Evolutionary conservation across 495 filamentous ascomycete species (phyloP).

Genomic region (Durotheca rogersii): DNA sequence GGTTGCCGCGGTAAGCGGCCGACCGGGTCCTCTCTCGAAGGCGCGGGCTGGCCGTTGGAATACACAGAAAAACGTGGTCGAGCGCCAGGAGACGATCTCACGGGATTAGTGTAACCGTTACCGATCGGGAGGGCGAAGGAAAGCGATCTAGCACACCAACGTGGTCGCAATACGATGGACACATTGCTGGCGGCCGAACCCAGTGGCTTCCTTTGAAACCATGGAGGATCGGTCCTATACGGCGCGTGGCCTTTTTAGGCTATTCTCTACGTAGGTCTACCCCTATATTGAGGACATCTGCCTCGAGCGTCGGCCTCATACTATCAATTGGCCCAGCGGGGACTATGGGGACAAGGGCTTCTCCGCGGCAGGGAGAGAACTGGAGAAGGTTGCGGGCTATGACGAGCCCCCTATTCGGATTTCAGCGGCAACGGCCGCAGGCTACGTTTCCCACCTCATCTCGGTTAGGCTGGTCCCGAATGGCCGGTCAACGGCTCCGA

Average conservation of each 20-base stretch:
- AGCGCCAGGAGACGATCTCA: slow-evolving; percentile 7
- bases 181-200: slow-evolving; percentile 9
- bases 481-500: slow-evolving; percentile 3
- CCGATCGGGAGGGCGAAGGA: slow-evolving; percentile 6
- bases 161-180: slow-evolving; percentile 6
- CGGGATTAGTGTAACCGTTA: slow-evolving; percentile 9
- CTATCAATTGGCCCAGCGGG: slow-evolving; percentile 2
- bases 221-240: background rate
- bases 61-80: slow-evolving; percentile 9
- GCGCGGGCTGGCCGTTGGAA: slow-evolving; percentile 2
- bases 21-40: background rate
- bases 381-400: slow-evolving; percentile 8
- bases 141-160: slow-evolving; percentile 7
- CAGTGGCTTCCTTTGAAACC: background rate
- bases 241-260: slow-evolving; percentile 19
- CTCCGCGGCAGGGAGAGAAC: slow-evolving; percentile 1
- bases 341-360: slow-evolving; percentile 4
- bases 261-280: slow-evolving; percentile 20
- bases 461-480: slow-evolving; percentile 12
- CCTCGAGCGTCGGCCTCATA: background rate
- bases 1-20: background rate
- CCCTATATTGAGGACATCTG: slow-evolving; percentile 8
- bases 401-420: slow-evolving; percentile 10
- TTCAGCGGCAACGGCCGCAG: slow-evolving; percentile 5
- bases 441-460: too few species aligned